These are phyloP conservation scores for Suillus tomentosus DNA, from an alignment of 768 basidiomycete genomes.

Conservation along the genomic window DNA sequence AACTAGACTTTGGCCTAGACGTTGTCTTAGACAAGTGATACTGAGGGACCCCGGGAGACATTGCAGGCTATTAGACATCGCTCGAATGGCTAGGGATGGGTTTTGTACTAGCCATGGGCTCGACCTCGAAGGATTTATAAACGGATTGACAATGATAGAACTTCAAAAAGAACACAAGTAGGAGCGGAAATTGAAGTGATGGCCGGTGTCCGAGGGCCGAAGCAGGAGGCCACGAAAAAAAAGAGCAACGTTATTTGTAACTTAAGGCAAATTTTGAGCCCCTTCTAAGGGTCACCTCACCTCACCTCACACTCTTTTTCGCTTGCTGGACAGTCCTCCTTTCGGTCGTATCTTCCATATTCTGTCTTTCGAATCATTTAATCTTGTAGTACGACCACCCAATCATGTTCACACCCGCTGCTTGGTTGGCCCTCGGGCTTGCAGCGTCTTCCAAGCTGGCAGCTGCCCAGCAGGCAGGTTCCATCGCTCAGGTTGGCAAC, in stretches of 20 bases:
- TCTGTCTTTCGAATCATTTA: slow-evolving; percentile 6
- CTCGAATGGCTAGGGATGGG: too few relatives aligned
- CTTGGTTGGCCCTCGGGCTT: slow-evolving; percentile 49
- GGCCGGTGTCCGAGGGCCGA: slow-evolving; percentile 1
- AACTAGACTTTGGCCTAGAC: too few relatives aligned
- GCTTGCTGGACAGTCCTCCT: background rate
- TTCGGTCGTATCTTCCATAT: background rate
- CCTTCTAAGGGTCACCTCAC: background rate
- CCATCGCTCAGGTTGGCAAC: slow-evolving; percentile 26
- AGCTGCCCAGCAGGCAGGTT: slow-evolving; percentile 19
- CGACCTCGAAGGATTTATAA: background rate
- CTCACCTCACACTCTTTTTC: slow-evolving; percentile 6
- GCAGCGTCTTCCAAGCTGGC: slow-evolving; percentile 32
- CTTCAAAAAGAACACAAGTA: too few relatives aligned
- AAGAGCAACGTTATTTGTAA: background rate
- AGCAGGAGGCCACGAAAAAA: background rate
- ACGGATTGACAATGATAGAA: background rate
- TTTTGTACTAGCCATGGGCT: too few relatives aligned
- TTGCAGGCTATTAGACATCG: too few relatives aligned
- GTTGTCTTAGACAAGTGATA: too few relatives aligned
- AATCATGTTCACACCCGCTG: slow-evolving; percentile 34
- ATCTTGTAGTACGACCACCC: slow-evolving; percentile 4
- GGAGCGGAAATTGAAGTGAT: background rate
- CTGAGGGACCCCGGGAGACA: too few relatives aligned
- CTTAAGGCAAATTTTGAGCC: background rate